Evolutionary conservation across 768 basidiomycete species (phyloP), one percentile per base, ranked within the genome.

Genomic region (Xerocomus spinulosus): DNA sequence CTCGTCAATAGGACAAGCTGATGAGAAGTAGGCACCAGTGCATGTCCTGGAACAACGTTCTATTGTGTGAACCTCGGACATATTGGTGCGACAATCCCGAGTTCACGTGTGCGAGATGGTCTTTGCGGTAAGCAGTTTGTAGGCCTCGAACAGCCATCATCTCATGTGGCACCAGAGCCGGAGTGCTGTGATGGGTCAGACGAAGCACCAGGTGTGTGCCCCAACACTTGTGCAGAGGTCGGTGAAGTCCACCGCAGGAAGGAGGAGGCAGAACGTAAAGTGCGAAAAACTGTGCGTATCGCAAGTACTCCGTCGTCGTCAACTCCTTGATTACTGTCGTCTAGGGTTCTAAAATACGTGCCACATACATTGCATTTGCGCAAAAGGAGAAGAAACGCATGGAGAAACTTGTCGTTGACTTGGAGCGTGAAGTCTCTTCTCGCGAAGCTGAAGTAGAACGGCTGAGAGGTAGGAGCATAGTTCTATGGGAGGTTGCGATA

Each of bases 151-250:
- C 9, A 17, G 24, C 1, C 26, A 18, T 26, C 29, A 24, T 42
- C 56, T 68, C 34, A 71, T 39, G 18, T 5, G 10, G 10, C 14
- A 4, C 17, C 55, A 96, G 95, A 99, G 64, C 76, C 79, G 1
- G 81, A 91, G 62, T 99, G 95, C 59, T 99, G 95, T 60, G 95
- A 99, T 57, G 95, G 95, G 12, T 92, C 92, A 0, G 95, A 99
- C 67, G 96, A 99, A 69, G 77, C 73, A 21, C 67, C 79, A 9
- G 92, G 92, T 15, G 73, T 85, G 14, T 99, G 96, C 65, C 68
- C 76, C 29, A 83, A 96, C 64, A 70, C 69, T 3, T 99, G 96
- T 64, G 74, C 75, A 39, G 81, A 85, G 60, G 74, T 88, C 36
- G 92, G 93, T 2, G 78, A 80, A 49, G 79, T 59, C 26, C 80